These are phyloP conservation scores for Alloteropsis semialata DNA, from an alignment of 176 grass and related monocot species.

Conservation along the genomic window DNA sequence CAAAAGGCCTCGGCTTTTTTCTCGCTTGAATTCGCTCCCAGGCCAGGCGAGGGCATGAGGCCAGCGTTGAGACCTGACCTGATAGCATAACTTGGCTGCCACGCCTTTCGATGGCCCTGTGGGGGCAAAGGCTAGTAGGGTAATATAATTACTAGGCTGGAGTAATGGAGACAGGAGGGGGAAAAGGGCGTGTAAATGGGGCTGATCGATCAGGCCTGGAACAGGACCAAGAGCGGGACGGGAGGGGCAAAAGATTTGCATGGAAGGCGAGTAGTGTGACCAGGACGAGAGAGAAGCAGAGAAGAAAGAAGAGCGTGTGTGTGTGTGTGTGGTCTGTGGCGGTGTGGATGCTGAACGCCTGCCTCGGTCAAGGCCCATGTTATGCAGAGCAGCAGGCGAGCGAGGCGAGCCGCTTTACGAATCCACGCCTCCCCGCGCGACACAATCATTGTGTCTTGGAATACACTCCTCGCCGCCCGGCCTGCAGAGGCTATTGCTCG, in stretches of 20 bases:
- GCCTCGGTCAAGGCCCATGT: slow-evolving; percentile 80
- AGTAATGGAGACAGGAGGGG: slow-evolving; percentile 52
- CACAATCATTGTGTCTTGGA: slow-evolving; percentile 97
- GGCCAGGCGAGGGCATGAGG: background rate
- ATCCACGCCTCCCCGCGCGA: slow-evolving; percentile 90
- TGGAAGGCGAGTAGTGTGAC: slow-evolving; percentile 36
- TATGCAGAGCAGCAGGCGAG: slow-evolving; percentile 39
- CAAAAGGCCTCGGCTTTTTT: slow-evolving; percentile 39
- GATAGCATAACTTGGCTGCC: slow-evolving; percentile 79
- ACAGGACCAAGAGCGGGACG: slow-evolving; percentile 11
- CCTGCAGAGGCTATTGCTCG: background rate
- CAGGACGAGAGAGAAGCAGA: slow-evolving; percentile 36
- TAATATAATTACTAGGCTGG: slow-evolving; percentile 77
- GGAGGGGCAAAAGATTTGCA: slow-evolving; percentile 35
- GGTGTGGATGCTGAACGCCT: background rate
- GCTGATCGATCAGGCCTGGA: slow-evolving; percentile 48
- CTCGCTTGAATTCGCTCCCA: slow-evolving; percentile 27
- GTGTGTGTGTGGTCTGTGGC: background rate
- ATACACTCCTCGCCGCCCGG: slow-evolving; percentile 67
- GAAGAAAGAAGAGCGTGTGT: slow-evolving; percentile 8
- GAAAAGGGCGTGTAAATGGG: slow-evolving; percentile 45
- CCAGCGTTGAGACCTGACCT: slow-evolving; percentile 32
- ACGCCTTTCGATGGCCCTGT: slow-evolving; percentile 77
- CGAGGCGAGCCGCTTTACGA: slow-evolving; percentile 41
- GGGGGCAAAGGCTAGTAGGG: slow-evolving; percentile 76